Base-by-base conservation (phyloP, 2,329 filamentous ascomycete species). In the Teratosphaeria destructans region DNA sequence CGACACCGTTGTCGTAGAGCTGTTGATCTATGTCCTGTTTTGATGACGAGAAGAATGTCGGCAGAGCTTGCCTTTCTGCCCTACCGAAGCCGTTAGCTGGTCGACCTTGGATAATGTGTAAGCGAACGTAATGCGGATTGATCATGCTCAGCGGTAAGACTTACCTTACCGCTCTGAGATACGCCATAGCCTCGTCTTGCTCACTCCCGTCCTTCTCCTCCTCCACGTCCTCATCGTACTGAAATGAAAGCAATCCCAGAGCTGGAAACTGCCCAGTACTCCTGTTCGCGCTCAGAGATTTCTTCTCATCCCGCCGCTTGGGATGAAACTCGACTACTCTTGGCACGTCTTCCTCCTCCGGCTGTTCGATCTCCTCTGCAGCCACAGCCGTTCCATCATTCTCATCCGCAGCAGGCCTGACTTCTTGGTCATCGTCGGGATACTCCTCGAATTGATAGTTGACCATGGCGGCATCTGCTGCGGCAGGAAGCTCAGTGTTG, bases 1-100 rank as follows among this genome's bases (percentile, higher is more conserved):
- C 79, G 23, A 73, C 63, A 5, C 78, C 78, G 59, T 77, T 70
- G 8, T 77, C 68, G 67, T 85, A 84, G 52, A 81, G 77, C 37
- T 70, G 66, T 52, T 73, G 68, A 57, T 76, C 69, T 29, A 71
- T 69, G 14, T 68, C 68, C 52, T 70, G 65, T 52, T 65, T 61
- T 14, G 64, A 54, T 39, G 64, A 66, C 56, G 58, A 57, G 34
- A 71, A 60, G 3, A 71, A 58, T 23, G 65, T 58, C 29, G 67
- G 69, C 54, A 70, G 61, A 37, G 54, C 62, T 54, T 66, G 64
- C 39, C 68, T 61, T 60, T 71, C 69, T 10, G 62, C 58, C 60
- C 67, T 66, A 53, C 27, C 32, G 23, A 34, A 47, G 16, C 23
- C 19, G 59, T 65, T 52, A 65, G 62, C 34, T 62, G 61, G 54